Base-by-base conservation (phyloP, 768 basidiomycete species). In the Aureoboletus auriporus region DNA sequence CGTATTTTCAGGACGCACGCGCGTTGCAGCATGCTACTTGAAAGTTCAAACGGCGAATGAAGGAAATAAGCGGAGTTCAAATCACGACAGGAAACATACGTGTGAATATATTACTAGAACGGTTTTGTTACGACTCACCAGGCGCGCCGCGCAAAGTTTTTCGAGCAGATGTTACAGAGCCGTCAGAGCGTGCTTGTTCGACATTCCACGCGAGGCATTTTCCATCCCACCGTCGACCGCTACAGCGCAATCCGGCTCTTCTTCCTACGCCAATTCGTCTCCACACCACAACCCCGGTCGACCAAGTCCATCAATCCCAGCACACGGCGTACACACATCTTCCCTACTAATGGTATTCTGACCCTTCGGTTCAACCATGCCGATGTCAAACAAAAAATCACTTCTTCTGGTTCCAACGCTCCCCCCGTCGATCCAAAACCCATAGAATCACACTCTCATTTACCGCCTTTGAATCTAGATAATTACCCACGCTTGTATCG, bases 401-500 rank as follows among this genome's bases (percentile, higher is more conserved):
- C 52, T 31, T 29, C 42, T 20, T 11, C 39, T 2, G 42, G 14
- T 44, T 33, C 47, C 6, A 28, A 31, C 17, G 27, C 42, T 14
- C 39, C 40, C 33, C 56, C 50, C 1, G 31, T 34, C 16, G 34
- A 46, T 9, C 47, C 30, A 51, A 61, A 56, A 38, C 40, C 20
- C 23, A 16, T 47, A 33, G 54, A 52, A 16, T 6, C 41, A 8
- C 44, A 42, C n/a, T 27, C 44, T 1, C 47, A 63, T 16, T 41
- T 62, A 29, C 63, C 64, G 12, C 67, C 70, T n/a, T 52, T 66
- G 26, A 71, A 74, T 53, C 65, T 78, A 33, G 82, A 89, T 44
- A 78, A 87, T 57, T 93, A 93, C 61, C 80, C 92, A 4, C 76
- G 73, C n/a, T 85, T 91, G 59, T 87, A 91, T 57, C 84, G 82